These are phyloP conservation scores for Termitomyces sp. DNA, from an alignment of 768 basidiomycete genomes.

Conservation along the genomic window DNA sequence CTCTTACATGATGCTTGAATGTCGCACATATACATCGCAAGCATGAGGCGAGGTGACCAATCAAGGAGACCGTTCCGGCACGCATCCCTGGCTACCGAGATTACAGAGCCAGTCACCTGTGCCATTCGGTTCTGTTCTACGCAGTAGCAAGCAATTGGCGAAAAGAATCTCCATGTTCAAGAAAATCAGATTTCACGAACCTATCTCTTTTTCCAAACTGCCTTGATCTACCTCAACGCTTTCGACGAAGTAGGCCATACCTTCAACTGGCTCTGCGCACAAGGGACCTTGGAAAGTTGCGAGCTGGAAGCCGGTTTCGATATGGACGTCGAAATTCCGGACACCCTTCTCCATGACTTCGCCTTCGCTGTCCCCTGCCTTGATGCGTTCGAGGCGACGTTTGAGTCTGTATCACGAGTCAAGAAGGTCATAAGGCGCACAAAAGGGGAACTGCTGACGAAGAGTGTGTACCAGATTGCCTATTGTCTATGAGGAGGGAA, in stretches of 20 bases:
- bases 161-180: background rate
- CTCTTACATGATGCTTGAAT: constrained; percentile 93
- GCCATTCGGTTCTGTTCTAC: constrained; percentile 75
- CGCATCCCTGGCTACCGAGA: constrained; percentile 83
- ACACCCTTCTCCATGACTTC: constrained; percentile 30
- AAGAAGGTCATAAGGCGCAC: constrained; percentile 1
- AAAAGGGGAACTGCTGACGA: constrained; percentile 44
- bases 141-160: constrained; percentile 12
- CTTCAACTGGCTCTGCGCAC: constrained; percentile 92
- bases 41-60: constrained; percentile 95
- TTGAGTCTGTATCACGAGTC: constrained; percentile 37
- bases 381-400: constrained; percentile 40
- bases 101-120: constrained; percentile 86
- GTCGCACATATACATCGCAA: constrained; percentile 99
- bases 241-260: constrained; percentile 89
- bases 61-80: constrained; percentile 88
- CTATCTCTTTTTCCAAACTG: constrained; percentile 59
- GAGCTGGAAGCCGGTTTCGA: constrained; percentile 94
- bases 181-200: constrained; percentile 32
- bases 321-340: constrained; percentile 68
- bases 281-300: constrained; percentile 93
- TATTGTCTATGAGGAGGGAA: constrained; percentile 78
- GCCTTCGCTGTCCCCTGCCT: constrained; percentile 21
- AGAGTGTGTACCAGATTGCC: constrained; percentile 37
- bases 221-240: constrained; percentile 57